Conservation (phyloP, 257 asterid species). For the Galeopsis tetrahit region DNA sequence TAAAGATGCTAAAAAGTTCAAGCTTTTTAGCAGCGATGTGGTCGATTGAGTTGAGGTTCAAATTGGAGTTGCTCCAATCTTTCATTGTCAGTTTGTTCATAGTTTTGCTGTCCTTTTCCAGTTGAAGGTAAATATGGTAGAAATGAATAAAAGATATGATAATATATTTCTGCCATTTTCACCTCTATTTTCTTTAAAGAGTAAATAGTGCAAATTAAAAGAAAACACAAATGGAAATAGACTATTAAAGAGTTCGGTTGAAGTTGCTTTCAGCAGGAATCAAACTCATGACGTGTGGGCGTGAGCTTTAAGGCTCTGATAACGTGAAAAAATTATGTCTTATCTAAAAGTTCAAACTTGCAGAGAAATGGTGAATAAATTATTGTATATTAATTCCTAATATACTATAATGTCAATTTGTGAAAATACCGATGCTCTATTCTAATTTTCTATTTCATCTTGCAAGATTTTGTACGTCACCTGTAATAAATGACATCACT, state of each 20-base stretch:
- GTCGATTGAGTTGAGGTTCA: slow-evolving; percentile 50
- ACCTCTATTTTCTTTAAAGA: background rate
- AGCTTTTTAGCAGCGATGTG: slow-evolving; percentile 77
- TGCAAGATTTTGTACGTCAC: no score
- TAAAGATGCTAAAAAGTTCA: slow-evolving; percentile 73
- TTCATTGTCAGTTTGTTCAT: background rate
- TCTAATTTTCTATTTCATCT: no score
- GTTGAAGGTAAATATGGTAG: background rate
- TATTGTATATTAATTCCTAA: no score
- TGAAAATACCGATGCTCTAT: no score
- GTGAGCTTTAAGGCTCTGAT: no score
- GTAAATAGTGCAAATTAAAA: background rate
- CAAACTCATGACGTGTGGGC: no score
- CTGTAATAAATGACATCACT: no score
- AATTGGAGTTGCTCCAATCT: background rate
- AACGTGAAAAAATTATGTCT: no score
- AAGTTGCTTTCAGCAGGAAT: no score
- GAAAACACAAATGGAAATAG: background rate
- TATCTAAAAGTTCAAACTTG: no score
- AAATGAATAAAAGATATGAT: background rate
- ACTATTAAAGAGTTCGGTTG: background rate
- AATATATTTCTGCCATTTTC: background rate
- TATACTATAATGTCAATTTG: no score
- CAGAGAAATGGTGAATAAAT: no score
- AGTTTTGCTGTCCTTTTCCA: background rate